phyloP scores from a whole-genome alignment of 177 flowering plant species.

The Vitis hybrid region DNA sequence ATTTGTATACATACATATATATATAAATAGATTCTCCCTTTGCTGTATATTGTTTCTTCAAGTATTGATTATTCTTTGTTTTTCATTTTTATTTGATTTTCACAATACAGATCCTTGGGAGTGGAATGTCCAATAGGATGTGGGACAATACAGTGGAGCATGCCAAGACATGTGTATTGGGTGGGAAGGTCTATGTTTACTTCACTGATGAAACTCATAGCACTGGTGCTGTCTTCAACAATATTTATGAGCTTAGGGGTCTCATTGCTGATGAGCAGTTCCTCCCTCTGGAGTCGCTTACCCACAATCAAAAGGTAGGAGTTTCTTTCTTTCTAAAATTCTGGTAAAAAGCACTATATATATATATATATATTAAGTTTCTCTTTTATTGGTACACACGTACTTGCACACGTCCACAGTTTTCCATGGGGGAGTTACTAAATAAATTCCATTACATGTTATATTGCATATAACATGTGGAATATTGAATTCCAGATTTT shows the following conservation, averaged over 20 bases:
- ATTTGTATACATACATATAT: neutral
- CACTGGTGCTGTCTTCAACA: constrained; percentile 56
- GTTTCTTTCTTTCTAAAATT: neutral
- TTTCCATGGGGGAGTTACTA: no score
- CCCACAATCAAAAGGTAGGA: constrained; percentile 61
- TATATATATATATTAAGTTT: neutral
- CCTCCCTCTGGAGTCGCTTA: constrained; percentile 50
- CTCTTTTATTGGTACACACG: no score
- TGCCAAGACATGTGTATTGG: constrained; percentile 65
- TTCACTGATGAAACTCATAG: constrained; percentile 37
- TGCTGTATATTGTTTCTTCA: neutral
- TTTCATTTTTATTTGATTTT: constrained; percentile 7
- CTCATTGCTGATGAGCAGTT: constrained; percentile 59
- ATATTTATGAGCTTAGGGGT: constrained; percentile 69
- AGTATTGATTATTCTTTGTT: neutral
- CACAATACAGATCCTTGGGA: constrained; percentile 50
- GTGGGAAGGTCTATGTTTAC: constrained; percentile 64
- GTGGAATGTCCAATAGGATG: constrained; percentile 74
- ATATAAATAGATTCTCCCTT: neutral
- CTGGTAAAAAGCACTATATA: neutral
- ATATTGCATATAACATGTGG: no score
- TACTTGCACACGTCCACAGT: no score
- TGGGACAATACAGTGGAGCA: constrained; percentile 78
- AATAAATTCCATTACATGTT: no score
- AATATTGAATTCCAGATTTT: no score